Evolutionary conservation across 148 eudicot species (phyloP).

Genomic region (Rhododendron henanense): DNA sequence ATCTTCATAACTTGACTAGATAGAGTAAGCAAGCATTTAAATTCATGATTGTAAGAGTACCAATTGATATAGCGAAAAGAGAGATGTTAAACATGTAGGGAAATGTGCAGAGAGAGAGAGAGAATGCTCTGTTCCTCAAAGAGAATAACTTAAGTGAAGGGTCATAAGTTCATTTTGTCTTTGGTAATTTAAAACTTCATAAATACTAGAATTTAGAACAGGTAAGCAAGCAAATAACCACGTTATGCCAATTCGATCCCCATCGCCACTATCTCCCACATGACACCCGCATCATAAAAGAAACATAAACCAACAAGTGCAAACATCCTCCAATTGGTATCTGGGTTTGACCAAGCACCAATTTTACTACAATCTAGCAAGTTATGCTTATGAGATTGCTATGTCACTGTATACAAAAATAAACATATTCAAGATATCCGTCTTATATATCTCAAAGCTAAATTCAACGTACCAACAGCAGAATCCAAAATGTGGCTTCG

Average conservation of each 20-base stretch:
- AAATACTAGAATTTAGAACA: neutral
- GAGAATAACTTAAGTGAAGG: no score
- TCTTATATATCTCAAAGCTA: neutral
- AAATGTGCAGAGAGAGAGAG: no score
- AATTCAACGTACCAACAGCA: constrained; percentile 55
- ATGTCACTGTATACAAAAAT: neutral
- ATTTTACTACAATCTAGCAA: neutral
- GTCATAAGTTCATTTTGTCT: neutral
- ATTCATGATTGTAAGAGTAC: no score
- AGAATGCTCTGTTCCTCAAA: no score
- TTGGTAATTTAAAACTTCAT: neutral
- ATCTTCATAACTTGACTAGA: neutral
- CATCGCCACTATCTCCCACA: neutral
- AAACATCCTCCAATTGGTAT: neutral
- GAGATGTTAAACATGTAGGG: no score
- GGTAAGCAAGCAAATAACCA: neutral
- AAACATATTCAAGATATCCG: neutral
- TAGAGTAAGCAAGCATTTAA: no score
- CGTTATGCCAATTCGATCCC: neutral
- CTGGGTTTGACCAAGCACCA: neutral
- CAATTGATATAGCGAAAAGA: no score
- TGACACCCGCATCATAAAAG: neutral
- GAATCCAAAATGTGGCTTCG: constrained; percentile 59
- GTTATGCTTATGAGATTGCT: neutral
- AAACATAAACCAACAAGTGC: neutral